Conservation (phyloP, 1,139 yeast genomes). For the Yamadazyma siamensis region DNA sequence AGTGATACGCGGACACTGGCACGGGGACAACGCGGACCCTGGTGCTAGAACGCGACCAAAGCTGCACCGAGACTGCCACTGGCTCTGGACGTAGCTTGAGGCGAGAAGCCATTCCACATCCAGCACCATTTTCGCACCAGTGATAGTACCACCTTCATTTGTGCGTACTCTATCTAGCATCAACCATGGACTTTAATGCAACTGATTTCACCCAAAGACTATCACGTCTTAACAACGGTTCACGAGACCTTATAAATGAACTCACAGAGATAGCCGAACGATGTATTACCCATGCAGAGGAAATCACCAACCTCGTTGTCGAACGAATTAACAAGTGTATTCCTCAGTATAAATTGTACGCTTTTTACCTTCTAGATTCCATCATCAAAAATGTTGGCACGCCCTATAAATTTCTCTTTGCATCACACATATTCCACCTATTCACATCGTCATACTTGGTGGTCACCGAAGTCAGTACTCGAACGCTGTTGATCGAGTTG, state of each 20-base stretch:
- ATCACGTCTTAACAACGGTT: too few relatives aligned
- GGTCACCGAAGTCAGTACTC: constrained; percentile 37
- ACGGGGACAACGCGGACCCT: too few relatives aligned
- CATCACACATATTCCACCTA: constrained; percentile 28
- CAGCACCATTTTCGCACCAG: too few relatives aligned
- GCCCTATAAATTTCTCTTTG: constrained; percentile 41
- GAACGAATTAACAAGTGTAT: constrained; percentile 33
- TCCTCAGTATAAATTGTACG: constrained; percentile 38
- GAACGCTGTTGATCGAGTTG: constrained; percentile 35
- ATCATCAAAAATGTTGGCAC: constrained; percentile 43
- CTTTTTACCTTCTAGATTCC: constrained; percentile 41
- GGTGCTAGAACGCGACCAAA: too few relatives aligned
- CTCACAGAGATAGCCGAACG: constrained; percentile 38
- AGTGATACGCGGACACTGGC: too few relatives aligned
- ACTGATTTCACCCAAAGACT: too few relatives aligned
- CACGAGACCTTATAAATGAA: constrained; percentile 38
- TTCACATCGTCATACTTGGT: constrained; percentile 39
- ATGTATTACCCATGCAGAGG: constrained; percentile 27
- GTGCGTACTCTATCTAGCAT: too few relatives aligned
- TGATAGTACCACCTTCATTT: too few relatives aligned
- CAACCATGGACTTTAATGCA: too few relatives aligned
- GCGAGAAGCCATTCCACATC: too few relatives aligned
- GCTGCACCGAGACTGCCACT: too few relatives aligned
- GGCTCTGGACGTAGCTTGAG: too few relatives aligned
- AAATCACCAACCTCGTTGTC: constrained; percentile 32